These are phyloP conservation scores for Rhododendron simsii DNA, from an alignment of 148 eudicot species.

Conservation along the genomic window DNA sequence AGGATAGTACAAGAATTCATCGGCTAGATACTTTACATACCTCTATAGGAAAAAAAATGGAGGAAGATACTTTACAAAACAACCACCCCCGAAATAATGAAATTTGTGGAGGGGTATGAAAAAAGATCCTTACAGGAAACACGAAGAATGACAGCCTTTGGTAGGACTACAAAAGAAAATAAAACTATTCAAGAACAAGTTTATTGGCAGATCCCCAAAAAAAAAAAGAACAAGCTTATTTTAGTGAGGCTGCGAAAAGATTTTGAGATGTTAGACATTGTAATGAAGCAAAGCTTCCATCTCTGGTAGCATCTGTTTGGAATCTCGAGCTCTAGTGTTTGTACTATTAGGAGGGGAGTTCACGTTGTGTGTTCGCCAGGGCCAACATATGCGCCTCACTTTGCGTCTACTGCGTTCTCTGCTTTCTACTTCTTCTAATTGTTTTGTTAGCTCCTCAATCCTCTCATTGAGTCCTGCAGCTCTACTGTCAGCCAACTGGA, in stretches of 20 bases:
- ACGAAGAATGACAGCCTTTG: not conserved
- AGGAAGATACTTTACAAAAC: not conserved
- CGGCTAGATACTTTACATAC: not conserved
- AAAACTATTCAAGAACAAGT: not conserved
- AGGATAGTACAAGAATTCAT: not conserved
- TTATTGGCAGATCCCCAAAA: no score
- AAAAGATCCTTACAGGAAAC: not conserved
- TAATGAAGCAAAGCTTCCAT: conserved; percentile 54
- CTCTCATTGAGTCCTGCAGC: conserved; percentile 35
- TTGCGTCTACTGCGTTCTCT: conserved; percentile 29
- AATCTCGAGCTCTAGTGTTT: conserved; percentile 19
- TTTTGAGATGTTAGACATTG: conserved; percentile 8
- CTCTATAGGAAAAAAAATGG: not conserved
- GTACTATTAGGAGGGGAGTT: conserved; percentile 16
- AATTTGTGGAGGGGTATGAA: not conserved
- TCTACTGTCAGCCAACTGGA: conserved; percentile 60
- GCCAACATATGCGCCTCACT: conserved; percentile 57
- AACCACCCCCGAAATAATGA: not conserved
- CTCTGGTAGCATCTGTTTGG: conserved; percentile 40
- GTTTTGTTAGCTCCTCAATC: conserved; percentile 58
- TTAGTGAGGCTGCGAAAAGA: not conserved
- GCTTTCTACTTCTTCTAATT: conserved; percentile 45
- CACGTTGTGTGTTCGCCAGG: conserved; percentile 42
- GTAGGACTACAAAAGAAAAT: not conserved
- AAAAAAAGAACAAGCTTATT: no score